Evolutionary conservation across 2,329 filamentous ascomycete genomes (phyloP), one percentile per base, ranked within the genome.

Genomic region (Ophiosphaerella herpotricha): DNA sequence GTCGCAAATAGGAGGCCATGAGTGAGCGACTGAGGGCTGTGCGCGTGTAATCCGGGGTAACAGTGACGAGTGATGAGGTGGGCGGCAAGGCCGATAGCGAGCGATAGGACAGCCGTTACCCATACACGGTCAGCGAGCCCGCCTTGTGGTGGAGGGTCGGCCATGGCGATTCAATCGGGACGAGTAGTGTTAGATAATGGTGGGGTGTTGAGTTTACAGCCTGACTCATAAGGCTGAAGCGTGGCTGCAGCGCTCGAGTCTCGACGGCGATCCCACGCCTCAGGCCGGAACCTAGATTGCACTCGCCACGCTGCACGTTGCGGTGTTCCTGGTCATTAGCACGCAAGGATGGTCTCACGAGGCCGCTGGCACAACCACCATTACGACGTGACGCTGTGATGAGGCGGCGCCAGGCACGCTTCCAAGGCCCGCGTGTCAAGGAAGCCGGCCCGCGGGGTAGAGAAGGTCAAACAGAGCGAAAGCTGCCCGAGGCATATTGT

Each of bases 201-300:
- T 46, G 48, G 58, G 52, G 46, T 46, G 48, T 52, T 52, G 50
- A 40, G 41, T 52, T 48, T 36, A 49, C 51, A 50, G 57, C 54
- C 57, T 63, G 58, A 60, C 49, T 58, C 60, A 55, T 67, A 71
- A 68, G 68, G 68, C 68, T 71, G 68, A 66, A 57, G 48, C 52
- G 45, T 43, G 37, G 37, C 52, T 52, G 51, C 50, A 51, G 41
- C 56, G 26, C 52, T 60, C 57, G 54, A 63, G 54, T 62, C 55
- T 59, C 58, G 60, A 58, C 55, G 47, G 44, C 46, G 55, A 60
- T 58, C 49, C 49, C 52, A 56, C 50, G 50, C 54, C 44, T 57
- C 57, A 59, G 52, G 39, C 39, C 52, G 47, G 47, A 50, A 46
- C 38, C 48, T 48, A 39, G 54, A 54, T 52, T 29, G 48, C 43